Evolutionary conservation across 2,329 filamentous ascomycete genomes (phyloP).

Genomic region (Stemphylium beticola): DNA sequence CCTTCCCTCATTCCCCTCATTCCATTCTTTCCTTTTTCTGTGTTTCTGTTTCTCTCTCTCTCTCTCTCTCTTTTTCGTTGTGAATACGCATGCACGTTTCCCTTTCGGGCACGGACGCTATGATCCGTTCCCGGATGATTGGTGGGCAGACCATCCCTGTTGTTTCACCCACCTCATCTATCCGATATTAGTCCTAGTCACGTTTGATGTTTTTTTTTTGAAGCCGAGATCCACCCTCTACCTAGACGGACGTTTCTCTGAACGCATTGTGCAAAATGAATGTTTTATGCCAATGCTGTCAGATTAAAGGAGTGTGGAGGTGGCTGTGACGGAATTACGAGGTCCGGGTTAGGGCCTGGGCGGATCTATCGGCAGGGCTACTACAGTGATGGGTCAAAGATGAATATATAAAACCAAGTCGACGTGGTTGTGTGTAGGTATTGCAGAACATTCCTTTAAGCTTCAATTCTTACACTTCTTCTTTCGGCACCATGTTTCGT

Average conservation of each 20-base stretch:
- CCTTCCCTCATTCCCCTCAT: too few relatives aligned
- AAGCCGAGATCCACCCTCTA: not conserved
- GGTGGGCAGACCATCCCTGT: slow-evolving; percentile 8
- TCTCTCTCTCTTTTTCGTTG: too few relatives aligned
- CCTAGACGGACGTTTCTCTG: slow-evolving; percentile 1
- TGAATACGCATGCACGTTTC: not conserved
- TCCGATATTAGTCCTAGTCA: slow-evolving; percentile 7
- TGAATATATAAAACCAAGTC: not conserved
- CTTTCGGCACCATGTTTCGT: slow-evolving; percentile 1
- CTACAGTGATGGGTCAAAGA: not conserved
- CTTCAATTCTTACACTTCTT: not conserved
- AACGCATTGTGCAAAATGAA: not conserved
- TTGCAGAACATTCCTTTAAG: too few relatives aligned
- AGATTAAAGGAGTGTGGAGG: slow-evolving; percentile 5
- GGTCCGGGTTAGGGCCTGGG: not conserved
- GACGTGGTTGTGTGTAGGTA: not conserved
- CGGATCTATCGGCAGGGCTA: not conserved
- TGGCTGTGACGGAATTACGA: not conserved
- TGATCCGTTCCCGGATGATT: slow-evolving; percentile 6
- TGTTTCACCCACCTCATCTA: slow-evolving; percentile 9
- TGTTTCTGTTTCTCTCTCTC: too few relatives aligned
- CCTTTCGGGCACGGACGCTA: not conserved
- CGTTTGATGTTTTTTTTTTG: not conserved
- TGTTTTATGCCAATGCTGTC: slow-evolving; percentile 2
- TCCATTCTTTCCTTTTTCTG: too few relatives aligned